Base-by-base conservation (phyloP, 495 filamentous ascomycete genomes). In the Chaetomidium leptoderma region DNA sequence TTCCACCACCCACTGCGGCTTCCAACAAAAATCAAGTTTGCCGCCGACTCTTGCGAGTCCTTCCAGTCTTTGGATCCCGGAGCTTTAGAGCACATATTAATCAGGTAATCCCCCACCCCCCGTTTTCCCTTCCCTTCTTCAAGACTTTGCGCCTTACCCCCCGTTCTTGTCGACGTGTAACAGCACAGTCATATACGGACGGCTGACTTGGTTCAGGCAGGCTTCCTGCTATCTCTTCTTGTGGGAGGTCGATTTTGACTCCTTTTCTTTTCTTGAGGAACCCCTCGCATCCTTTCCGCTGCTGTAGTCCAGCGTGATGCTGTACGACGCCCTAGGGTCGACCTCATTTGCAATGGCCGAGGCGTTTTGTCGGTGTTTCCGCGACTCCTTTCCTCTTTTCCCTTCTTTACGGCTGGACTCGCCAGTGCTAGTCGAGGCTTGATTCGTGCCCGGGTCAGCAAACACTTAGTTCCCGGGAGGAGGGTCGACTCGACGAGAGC, bases 291-390 rank as follows among this genome's bases (percentile, higher is more conserved):
- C 53, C n/a, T 58, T 57, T 14, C 58, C 58, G 51, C 62, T 62
- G 36, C 62, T 62, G 36, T 64, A 64, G 46, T 64, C 59, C 55
- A 64, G 62, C 45, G 55, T 53, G 36, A 64, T 62, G 26, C 59
- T 55, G 51, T 58, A 62, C 17, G 59, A 48, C 2, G 62, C 45
- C 24, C 45, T 5, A 2, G 54, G 37, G 19, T 61, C 62, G 39
- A 17, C 48, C 3, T 36, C 58, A 13, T 37, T 19, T 26, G 50
- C 43, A 6, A 13, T 27, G 51, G 30, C 17, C 19, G 44, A 23
- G 11, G 42, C 26, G 24, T 27, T 29, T n/a, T 58, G 55, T 19
- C 54, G 54, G 23, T 39, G 35, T 40, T 58, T 64, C 46, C 59
- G 50, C 3, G 62, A 49, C 1, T 62, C 63, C 21, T 59, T 65